Evolutionary conservation across 1,284 basidiomycete genomes (phyloP).

Genomic region (Melampsora americana): DNA sequence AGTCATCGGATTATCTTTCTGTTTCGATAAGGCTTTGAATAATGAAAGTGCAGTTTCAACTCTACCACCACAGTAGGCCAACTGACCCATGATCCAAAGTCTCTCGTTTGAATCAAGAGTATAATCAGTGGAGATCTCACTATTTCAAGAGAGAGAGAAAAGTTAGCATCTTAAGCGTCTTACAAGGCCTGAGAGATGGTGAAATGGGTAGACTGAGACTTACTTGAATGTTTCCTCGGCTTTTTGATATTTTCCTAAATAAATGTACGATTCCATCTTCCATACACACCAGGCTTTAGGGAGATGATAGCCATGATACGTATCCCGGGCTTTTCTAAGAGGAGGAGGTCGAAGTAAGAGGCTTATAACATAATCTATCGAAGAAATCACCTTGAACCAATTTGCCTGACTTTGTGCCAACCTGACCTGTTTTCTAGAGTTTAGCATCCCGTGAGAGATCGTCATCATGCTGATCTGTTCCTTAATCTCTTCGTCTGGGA

Average conservation of each 20-base stretch:
- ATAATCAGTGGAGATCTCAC: neutral
- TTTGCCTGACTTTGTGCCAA: neutral
- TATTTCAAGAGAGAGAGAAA: neutral
- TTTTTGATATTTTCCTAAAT: neutral
- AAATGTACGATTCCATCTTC: neutral
- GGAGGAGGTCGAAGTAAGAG: neutral
- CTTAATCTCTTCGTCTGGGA: neutral
- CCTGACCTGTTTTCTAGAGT: neutral
- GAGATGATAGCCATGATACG: neutral
- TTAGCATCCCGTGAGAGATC: neutral
- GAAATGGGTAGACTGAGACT: neutral
- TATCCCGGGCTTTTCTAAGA: neutral
- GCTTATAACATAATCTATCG: neutral
- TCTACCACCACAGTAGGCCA: neutral
- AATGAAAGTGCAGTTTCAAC: neutral
- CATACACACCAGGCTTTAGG: conserved; percentile 2
- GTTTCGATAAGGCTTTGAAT: neutral
- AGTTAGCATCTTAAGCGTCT: too few species aligned
- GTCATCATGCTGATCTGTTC: neutral
- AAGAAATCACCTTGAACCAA: neutral
- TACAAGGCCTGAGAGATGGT: too few species aligned
- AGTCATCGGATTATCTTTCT: neutral
- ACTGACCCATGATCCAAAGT: neutral
- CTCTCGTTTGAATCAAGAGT: neutral
- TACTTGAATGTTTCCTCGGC: neutral